phyloP scores from a whole-genome alignment of 2,329 filamentous ascomycete genomes.

The Thelonectria blattea region DNA sequence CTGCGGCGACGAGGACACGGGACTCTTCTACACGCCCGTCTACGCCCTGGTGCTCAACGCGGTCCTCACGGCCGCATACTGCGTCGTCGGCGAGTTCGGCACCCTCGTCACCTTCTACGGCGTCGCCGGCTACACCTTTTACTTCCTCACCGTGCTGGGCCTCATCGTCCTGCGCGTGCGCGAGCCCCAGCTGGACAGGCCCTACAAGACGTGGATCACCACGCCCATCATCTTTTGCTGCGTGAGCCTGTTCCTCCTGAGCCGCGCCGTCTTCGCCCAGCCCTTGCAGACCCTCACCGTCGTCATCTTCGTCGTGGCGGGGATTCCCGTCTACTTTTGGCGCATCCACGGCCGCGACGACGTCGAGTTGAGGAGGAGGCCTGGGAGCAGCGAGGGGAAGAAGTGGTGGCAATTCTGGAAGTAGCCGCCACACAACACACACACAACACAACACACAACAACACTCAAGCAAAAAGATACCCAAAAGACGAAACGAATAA shows the following conservation, averaged over 20 bases:
- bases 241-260: slow-evolving; percentile 90
- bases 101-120: slow-evolving; percentile 97
- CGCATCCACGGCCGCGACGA: slow-evolving; percentile 72
- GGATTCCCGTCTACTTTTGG: slow-evolving; percentile 89
- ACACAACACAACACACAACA: neutral
- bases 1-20: slow-evolving; percentile 77
- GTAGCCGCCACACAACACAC: slow-evolving; percentile 18
- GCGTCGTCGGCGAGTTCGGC: slow-evolving; percentile 85
- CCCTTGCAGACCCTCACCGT: slow-evolving; percentile 90
- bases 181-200: slow-evolving; percentile 86
- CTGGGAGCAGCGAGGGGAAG: slow-evolving; percentile 38
- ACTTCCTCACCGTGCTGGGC: slow-evolving; percentile 93
- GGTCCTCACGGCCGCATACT: slow-evolving; percentile 74
- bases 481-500: no score
- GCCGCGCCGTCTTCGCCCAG: slow-evolving; percentile 86
- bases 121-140: slow-evolving; percentile 95
- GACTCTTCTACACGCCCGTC: slow-evolving; percentile 92
- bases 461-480: no score
- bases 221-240: slow-evolving; percentile 99
- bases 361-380: slow-evolving; percentile 50
- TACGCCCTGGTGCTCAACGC: slow-evolving; percentile 87
- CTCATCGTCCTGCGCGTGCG: slow-evolving; percentile 87
- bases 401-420: slow-evolving; percentile 69
- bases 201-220: slow-evolving; percentile 95
- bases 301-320: slow-evolving; percentile 80